These are phyloP conservation scores for Salvia splendens DNA, from an alignment of 257 asterid genomes.

Conservation along the genomic window DNA sequence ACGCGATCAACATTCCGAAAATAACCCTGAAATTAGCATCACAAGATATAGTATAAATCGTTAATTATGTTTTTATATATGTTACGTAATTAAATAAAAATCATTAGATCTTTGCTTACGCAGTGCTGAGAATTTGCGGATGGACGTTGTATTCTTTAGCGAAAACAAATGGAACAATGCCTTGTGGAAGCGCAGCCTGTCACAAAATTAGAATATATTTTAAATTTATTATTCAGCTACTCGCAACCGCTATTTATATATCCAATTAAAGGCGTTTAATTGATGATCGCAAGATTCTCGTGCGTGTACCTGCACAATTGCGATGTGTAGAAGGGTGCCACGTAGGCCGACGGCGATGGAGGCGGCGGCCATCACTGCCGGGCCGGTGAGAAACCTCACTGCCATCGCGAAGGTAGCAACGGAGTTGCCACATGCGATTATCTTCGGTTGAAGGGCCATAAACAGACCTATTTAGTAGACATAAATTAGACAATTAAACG, in stretches of 20 bases:
- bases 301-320: conserved; percentile 77
- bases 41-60: background rate
- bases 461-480: conserved; percentile 63
- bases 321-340: conserved; percentile 88
- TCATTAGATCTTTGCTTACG: conserved; percentile 45
- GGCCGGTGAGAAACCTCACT: conserved; percentile 92
- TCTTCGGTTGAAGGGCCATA: conserved; percentile 97
- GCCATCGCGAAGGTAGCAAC: conserved; percentile 96
- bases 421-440: conserved; percentile 95
- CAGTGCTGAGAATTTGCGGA: conserved; percentile 91
- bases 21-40: conserved; percentile 50
- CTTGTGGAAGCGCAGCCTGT: conserved; percentile 97
- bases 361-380: conserved; percentile 98
- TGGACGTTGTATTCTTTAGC: conserved; percentile 95
- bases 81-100: background rate
- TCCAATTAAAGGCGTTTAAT: too few species aligned
- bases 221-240: too few species aligned
- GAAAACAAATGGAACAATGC: conserved; percentile 95
- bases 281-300: too few species aligned
- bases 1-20: conserved; percentile 59
- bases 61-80: background rate
- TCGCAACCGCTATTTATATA: too few species aligned
- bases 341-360: conserved; percentile 93
- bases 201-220: too few species aligned
- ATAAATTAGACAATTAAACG: background rate